Base-by-base conservation (phyloP, 2,329 filamentous ascomycete genomes). In the Cladosporium sp. region DNA sequence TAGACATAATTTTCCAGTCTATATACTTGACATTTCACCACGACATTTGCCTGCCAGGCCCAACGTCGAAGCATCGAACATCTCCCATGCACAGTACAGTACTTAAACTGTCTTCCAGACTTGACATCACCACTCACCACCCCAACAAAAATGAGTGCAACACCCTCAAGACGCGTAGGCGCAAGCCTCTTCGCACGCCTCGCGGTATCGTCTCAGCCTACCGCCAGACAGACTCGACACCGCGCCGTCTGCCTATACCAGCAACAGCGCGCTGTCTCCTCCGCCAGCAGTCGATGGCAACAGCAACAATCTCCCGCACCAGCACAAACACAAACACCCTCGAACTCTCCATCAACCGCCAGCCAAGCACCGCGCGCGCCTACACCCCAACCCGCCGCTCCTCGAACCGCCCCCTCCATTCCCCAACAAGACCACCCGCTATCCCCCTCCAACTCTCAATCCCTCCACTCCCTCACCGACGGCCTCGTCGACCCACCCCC, bases 401-500 rank as follows among this genome's bases (percentile, higher is more conserved):
- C 49, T n/a, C 54, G 39, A 19, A 27, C 30, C 32, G 17, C 34
- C 20, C 30, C 20, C 15, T 20, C 51, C 8, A 50, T 47, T 9
- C 40, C 36, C 22, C 39, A 50, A 17, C 43, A 52, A 43, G 38
- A 50, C 34, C 38, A 58, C 53, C 54, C 53, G 54, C 54, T 60
- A 18, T 58, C 57, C 13, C 55, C 57, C 42, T 52, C 54, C 47
- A 50, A 57, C 49, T 54, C 52, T 12, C 40, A 55, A 13, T 52
- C 64, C 38, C 55, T 58, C 43, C 70, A 69, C 52, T 71, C 70
- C 39, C 69, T 82, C 19, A 76, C 74, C 17, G 65, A 67, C 8
- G 78, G 78, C 18, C 72, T 83, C 27, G 71, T 73, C 53, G 75
- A 79, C 51, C 73, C 77, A 6, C 73, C 77, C 5, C 56, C 75